Percentiles rank a stretch among this genome's conserved stretches.
phyloP scores from a whole-genome alignment of 208 protist genomes.

The Leishmania gerbilli region DNA sequence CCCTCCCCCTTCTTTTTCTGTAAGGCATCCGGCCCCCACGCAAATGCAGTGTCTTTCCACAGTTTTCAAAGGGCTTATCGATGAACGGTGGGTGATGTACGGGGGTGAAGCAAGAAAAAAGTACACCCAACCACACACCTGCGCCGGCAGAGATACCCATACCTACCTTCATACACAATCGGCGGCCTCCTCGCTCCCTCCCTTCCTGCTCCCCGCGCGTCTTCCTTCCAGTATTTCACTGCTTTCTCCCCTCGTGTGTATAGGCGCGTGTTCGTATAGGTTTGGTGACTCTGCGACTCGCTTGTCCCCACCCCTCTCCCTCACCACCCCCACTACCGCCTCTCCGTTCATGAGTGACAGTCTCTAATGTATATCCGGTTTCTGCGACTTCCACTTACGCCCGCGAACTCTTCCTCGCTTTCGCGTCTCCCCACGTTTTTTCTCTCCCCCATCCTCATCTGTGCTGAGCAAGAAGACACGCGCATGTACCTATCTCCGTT shows the following conservation, averaged over 20 bases:
- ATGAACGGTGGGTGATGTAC: not conserved
- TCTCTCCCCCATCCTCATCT: constrained; percentile 1
- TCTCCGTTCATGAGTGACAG: not conserved
- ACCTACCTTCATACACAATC: not conserved
- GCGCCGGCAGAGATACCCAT: not conserved
- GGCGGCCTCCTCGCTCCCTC: not conserved
- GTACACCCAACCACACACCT: not conserved
- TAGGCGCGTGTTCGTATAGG: not conserved
- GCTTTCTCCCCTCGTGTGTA: not conserved
- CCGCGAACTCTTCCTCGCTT: not conserved
- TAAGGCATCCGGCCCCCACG: not conserved
- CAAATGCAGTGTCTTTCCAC: not conserved
- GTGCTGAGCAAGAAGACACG: not conserved
- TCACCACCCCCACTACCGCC: too few relatives aligned
- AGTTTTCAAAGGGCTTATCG: not conserved
- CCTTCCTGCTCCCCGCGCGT: not conserved
- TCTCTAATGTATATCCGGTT: not conserved
- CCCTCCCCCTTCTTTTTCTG: not conserved
- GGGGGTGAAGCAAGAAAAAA: not conserved
- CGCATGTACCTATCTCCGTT: not conserved
- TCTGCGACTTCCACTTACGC: not conserved
- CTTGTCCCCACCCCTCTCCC: not conserved
- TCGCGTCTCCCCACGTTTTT: not conserved
- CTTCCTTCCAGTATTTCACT: not conserved
- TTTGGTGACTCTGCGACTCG: not conserved